These are phyloP conservation scores for Metschnikowia shivogae DNA, from an alignment of 805 yeast genomes.

Conservation along the genomic window DNA sequence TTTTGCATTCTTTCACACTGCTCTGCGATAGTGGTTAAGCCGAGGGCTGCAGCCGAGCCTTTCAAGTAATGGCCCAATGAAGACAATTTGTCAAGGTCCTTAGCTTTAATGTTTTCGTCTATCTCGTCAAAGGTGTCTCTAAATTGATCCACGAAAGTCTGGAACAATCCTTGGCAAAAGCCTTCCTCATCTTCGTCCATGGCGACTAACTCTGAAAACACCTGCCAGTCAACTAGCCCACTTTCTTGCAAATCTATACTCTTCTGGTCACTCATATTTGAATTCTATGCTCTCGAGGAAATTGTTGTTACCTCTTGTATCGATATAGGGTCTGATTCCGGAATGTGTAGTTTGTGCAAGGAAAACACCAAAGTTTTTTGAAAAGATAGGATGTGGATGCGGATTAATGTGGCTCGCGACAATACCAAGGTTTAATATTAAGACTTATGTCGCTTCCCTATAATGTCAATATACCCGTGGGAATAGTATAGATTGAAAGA, in stretches of 20 bases:
- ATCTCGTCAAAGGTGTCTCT: conserved; percentile 72
- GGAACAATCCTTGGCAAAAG: conserved; percentile 72
- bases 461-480: not conserved
- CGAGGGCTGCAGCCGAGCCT: conserved; percentile 94
- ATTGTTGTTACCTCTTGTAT: not conserved
- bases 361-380: not conserved
- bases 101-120: conserved; percentile 47
- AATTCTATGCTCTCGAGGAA: not conserved
- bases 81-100: conserved; percentile 56
- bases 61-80: conserved; percentile 87
- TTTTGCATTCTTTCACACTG: conserved; percentile 94
- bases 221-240: conserved; percentile 83
- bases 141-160: conserved; percentile 88
- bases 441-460: not conserved
- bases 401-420: not conserved
- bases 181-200: conserved; percentile 98
- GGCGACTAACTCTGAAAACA: conserved; percentile 78
- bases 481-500: not conserved
- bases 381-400: not conserved
- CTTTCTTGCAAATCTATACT: conserved; percentile 37
- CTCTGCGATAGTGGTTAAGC: conserved; percentile 73
- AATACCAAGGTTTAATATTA: not conserved
- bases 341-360: conserved; percentile 1
- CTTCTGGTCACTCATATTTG: conserved; percentile 11
- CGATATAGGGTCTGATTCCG: no score